Conservation (phyloP, 176 grass and related monocot species). For the Bolboschoenus planiculmis region DNA sequence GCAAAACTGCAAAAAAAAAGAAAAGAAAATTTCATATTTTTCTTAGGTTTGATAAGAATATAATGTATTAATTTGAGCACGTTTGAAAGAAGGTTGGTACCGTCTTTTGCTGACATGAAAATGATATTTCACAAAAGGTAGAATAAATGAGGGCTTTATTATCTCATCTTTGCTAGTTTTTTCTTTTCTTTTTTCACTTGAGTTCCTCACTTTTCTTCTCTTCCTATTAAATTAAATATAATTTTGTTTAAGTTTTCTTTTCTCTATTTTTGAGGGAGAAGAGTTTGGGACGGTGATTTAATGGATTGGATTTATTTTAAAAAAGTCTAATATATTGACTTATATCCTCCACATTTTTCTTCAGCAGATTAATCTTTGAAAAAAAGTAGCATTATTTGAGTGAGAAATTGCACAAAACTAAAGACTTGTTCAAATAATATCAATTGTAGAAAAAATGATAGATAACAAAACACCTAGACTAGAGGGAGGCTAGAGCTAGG, state of each 20-base stretch:
- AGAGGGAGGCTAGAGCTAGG: background rate
- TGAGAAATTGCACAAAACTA: background rate
- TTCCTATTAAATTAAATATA: background rate
- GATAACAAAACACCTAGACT: background rate
- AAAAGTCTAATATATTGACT: conserved; percentile 12
- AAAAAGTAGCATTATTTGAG: background rate
- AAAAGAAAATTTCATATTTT: background rate
- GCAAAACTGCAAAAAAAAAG: background rate
- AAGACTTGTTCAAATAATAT: background rate
- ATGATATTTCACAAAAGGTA: background rate
- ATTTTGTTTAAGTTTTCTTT: background rate
- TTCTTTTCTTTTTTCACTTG: background rate
- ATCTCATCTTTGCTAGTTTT: background rate
- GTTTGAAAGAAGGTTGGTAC: conserved; percentile 3
- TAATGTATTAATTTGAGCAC: background rate
- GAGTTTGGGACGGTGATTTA: background rate
- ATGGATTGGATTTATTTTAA: background rate
- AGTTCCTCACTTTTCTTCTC: background rate
- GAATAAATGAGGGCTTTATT: background rate
- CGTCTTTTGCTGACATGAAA: conserved; percentile 4
- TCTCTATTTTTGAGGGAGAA: background rate
- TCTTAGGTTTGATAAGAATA: background rate
- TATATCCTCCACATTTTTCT: background rate
- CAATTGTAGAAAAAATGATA: background rate
- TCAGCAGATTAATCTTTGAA: conserved; percentile 4